Evolutionary conservation across 2,329 filamentous ascomycete genomes (phyloP).

Genomic region (Gremmenia infestans): DNA sequence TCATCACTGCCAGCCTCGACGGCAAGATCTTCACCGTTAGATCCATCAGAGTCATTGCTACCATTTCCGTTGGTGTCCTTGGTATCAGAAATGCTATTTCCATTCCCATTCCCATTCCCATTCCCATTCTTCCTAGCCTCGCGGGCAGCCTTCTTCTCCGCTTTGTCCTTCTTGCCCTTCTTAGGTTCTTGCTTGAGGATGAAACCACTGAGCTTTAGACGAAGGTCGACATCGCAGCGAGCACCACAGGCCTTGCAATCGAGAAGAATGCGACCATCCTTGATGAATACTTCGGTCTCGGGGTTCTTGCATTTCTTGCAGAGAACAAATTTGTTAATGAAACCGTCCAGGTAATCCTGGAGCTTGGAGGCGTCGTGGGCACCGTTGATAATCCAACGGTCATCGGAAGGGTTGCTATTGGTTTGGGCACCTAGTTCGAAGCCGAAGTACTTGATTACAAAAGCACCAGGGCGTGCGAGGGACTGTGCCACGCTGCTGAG

Average conservation of each 20-base stretch:
- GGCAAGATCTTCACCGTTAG: slow-evolving; percentile 45
- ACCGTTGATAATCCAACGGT: slow-evolving; percentile 99
- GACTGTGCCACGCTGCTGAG: slow-evolving; percentile 88
- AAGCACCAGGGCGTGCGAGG: slow-evolving; percentile 84
- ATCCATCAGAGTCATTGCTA: slow-evolving; percentile 57
- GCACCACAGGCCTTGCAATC: slow-evolving; percentile 99
- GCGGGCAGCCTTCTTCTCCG: slow-evolving; percentile 83
- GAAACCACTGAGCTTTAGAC: slow-evolving; percentile 94
- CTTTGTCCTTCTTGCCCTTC: slow-evolving; percentile 98
- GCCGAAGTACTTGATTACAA: slow-evolving; percentile 99
- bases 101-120: too few species aligned
- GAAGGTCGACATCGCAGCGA: slow-evolving; percentile 83
- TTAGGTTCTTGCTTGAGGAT: slow-evolving; percentile 91
- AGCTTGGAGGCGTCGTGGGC: slow-evolving; percentile 93
- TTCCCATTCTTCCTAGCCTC: slow-evolving; percentile 69
- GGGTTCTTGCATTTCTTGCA: slow-evolving; percentile 99
- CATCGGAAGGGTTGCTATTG: slow-evolving; percentile 93
- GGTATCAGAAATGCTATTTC: slow-evolving; percentile 38
- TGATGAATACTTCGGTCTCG: slow-evolving; percentile 93
- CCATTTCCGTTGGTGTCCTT: slow-evolving; percentile 47
- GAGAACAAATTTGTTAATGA: slow-evolving; percentile 97
- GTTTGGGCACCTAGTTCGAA: slow-evolving; percentile 98
- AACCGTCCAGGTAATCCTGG: slow-evolving; percentile 96
- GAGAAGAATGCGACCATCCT: slow-evolving; percentile 84
- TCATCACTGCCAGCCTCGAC: slow-evolving; percentile 80